Base-by-base conservation (phyloP, 805 yeast species). In the Starmerella lactis-condensi region DNA sequence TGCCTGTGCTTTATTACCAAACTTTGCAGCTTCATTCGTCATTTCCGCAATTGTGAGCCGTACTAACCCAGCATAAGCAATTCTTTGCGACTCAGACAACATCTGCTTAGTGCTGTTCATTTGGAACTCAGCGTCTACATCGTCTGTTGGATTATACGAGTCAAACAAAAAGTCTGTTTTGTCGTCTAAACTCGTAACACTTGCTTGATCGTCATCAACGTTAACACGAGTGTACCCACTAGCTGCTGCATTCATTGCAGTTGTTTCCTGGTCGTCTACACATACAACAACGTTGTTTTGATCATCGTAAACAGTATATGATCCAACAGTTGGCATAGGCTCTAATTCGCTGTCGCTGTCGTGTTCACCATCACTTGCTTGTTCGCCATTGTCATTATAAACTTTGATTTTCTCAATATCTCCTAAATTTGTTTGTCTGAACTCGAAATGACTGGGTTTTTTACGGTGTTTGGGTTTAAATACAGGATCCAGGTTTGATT, bases 61-160 rank as follows among this genome's bases (percentile, higher is more conserved):
- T 6, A 75, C 71, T 7, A 85, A 61, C 0, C 94, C 96, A 5
- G 77, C 76, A 48, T 89, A 89, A 2, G 96, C 96, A 38, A 83
- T 74, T 45, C 78, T 74, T 51, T 89, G 94, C 11, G 75, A 61
- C 12, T 81, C 96, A 6, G 71, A 62, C 11, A 89, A 61, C 68
- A 89, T 67, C 16, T 70, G 67, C 49, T 73, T 79, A 4, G 95
- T 89, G 1, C 85, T 66, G 32, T 69, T 68, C 40, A 89, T 57
- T 34, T 83, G 91, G 28, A 67, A 69, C n/a, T 55, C 53, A 0
- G 79, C 67, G 38, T 61, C 60, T 15, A 59, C 46, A 14, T 52
- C 58, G 10, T 57, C 42, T 15, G 62, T 64, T 14, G 58, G 56
- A 9, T 47, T 48, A 24, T 53, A 72, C 25, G 29, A 27, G 26